Evolutionary conservation across 345 rosid species (phyloP).

Genomic region (Eucalyptus albens): DNA sequence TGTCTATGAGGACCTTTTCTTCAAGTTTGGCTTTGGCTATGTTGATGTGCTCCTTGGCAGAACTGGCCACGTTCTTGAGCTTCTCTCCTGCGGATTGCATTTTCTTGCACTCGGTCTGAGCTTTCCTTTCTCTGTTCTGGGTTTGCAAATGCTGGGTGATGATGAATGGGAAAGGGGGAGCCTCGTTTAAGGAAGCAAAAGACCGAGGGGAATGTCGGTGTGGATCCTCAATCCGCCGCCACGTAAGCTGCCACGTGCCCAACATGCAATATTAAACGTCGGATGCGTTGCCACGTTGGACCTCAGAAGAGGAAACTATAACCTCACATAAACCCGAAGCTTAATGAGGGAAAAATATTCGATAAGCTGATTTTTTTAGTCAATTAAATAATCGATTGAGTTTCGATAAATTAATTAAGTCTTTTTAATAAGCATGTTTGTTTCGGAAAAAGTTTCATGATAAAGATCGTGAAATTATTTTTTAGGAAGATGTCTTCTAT

Average conservation of each 20-base stretch:
- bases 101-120: background rate
- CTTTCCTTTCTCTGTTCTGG: background rate
- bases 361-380: background rate
- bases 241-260: background rate
- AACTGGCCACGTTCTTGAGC: constrained; percentile 51
- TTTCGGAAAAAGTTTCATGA: background rate
- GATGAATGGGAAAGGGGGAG: background rate
- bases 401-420: background rate
- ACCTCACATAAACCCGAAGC: background rate
- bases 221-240: background rate
- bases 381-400: background rate
- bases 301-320: background rate
- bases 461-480: background rate
- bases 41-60: constrained; percentile 45
- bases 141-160: background rate
- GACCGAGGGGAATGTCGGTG: background rate
- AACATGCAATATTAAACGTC: background rate
- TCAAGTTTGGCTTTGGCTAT: constrained; percentile 38
- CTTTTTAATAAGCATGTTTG: background rate
- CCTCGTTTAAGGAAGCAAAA: background rate
- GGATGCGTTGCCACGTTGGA: background rate
- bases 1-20: constrained; percentile 22
- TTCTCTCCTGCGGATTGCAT: constrained; percentile 59
- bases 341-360: background rate
- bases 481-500: background rate